phyloP scores from a whole-genome alignment of 2,329 filamentous ascomycete species.

The Fusarium sp. region DNA sequence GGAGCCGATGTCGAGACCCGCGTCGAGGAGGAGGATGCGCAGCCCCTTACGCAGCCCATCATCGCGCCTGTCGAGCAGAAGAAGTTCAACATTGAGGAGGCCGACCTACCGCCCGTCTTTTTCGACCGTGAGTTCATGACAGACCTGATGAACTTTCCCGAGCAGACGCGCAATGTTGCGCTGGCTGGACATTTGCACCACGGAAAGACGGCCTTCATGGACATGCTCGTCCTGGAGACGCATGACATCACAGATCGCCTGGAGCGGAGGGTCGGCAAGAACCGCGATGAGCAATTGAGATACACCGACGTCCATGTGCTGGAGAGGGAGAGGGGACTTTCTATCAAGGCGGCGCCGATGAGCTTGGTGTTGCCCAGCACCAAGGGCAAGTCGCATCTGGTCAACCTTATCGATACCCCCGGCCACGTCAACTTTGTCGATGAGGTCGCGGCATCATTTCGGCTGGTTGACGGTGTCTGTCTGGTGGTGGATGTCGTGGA shows the following conservation, averaged over 20 bases:
- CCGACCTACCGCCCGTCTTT: conserved; percentile 87
- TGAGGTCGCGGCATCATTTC: conserved; percentile 89
- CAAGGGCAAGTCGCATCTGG: conserved; percentile 91
- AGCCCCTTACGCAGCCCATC: conserved; percentile 91
- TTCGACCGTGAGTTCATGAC: conserved; percentile 94
- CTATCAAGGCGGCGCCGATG: conserved; percentile 95
- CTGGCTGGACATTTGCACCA: conserved; percentile 95
- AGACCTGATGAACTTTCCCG: conserved; percentile 94
- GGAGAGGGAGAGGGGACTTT: conserved; percentile 89
- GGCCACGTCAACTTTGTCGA: conserved; percentile 99
- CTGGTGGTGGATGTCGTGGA: conserved; percentile 96
- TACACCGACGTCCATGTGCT: conserved; percentile 94
- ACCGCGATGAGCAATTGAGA: conserved; percentile 87
- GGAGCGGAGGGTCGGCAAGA: conserved; percentile 83
- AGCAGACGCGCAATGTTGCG: conserved; percentile 93
- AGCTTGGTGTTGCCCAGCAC: conserved; percentile 89
- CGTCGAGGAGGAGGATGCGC: conserved; percentile 97
- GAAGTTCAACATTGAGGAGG: conserved; percentile 95
- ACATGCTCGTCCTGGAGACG: conserved; percentile 96
- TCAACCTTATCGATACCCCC: conserved; percentile 96
- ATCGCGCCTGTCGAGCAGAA: conserved; percentile 93
- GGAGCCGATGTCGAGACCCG: conserved; percentile 93
- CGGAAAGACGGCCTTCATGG: conserved; percentile 97
- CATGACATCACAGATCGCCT: conserved; percentile 85
- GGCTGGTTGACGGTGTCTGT: conserved; percentile 91